phyloP scores from a whole-genome alignment of 768 basidiomycete genomes.

The Gloeostereum incarnatum region DNA sequence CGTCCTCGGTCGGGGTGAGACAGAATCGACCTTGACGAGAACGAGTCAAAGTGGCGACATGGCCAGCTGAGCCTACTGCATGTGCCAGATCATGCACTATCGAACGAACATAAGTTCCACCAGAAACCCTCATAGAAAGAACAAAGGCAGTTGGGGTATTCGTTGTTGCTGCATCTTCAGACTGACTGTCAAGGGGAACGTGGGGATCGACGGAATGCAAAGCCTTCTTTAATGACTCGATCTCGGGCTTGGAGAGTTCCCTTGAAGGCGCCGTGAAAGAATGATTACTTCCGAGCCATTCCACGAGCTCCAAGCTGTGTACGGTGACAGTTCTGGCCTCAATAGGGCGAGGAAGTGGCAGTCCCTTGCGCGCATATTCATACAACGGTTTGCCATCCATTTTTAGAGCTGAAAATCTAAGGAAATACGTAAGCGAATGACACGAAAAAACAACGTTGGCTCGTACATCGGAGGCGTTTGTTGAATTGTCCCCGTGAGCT shows the following conservation, averaged over 20 bases:
- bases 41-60: conserved; percentile 86
- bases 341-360: conserved; percentile 91
- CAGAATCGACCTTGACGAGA: conserved; percentile 70
- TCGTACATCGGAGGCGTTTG: conserved; percentile 89
- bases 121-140: conserved; percentile 87
- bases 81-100: conserved; percentile 91
- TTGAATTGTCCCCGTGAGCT: conserved; percentile 80
- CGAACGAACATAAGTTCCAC: conserved; percentile 94
- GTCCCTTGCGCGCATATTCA: conserved; percentile 89
- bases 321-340: conserved; percentile 79
- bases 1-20: conserved; percentile 33
- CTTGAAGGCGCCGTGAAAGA: conserved; percentile 69
- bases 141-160: conserved; percentile 67
- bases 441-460: conserved; percentile 8
- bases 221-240: conserved; percentile 57
- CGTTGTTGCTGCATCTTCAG: conserved; percentile 15
- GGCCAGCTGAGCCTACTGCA: conserved; percentile 78
- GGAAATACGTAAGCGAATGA: conserved; percentile 1
- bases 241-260: conserved; percentile 57
- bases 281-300: conserved; percentile 77
- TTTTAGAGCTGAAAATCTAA: conserved; percentile 93
- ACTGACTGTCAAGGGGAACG: conserved; percentile 15
- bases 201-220: conserved; percentile 39
- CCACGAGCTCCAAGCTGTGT: conserved; percentile 67
- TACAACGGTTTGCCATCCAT: conserved; percentile 96